Percentiles rank a stretch among this genome's conserved stretches.
phyloP scores from a whole-genome alignment of 2,329 filamentous ascomycete genomes.

The Fusarium torreyae region DNA sequence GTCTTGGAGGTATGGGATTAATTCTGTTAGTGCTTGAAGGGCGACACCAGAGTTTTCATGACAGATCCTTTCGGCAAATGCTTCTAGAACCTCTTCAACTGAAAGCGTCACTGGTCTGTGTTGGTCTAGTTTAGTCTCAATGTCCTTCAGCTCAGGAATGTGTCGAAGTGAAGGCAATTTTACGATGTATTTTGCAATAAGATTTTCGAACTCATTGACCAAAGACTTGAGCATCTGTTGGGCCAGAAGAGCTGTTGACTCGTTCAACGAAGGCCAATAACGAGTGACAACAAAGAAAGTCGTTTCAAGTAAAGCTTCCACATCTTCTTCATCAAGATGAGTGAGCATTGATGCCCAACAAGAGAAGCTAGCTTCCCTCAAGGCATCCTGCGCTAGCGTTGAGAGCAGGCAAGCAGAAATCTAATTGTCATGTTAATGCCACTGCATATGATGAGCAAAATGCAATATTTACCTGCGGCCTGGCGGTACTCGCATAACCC shows the following conservation, averaged over 20 bases:
- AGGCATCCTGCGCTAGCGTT: constrained; percentile 79
- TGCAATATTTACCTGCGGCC: constrained; percentile 80
- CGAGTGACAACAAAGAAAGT: constrained; percentile 89
- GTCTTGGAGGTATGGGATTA: constrained; percentile 78
- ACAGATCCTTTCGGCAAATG: constrained; percentile 80
- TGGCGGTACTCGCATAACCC: constrained; percentile 79
- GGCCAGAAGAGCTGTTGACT: constrained; percentile 71
- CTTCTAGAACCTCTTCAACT: constrained; percentile 73
- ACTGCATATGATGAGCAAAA: not conserved
- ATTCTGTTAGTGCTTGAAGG: constrained; percentile 82
- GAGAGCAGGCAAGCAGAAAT: constrained; percentile 94
- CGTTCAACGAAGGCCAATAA: constrained; percentile 81
- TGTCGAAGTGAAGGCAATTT: constrained; percentile 83
- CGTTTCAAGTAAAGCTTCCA: constrained; percentile 85
- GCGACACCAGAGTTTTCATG: constrained; percentile 92
- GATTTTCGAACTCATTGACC: constrained; percentile 71
- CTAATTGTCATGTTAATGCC: constrained; percentile 58
- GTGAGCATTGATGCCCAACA: constrained; percentile 87
- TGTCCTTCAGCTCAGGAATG: constrained; percentile 77
- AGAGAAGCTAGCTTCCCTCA: constrained; percentile 84
- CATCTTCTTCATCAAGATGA: constrained; percentile 82
- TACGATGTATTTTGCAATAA: constrained; percentile 77
- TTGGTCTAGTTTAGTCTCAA: constrained; percentile 75
- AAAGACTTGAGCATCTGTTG: constrained; percentile 75
- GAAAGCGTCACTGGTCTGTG: constrained; percentile 67